phyloP scores from a whole-genome alignment of 129 eudicot genomes.

The Helianthus annuus region DNA sequence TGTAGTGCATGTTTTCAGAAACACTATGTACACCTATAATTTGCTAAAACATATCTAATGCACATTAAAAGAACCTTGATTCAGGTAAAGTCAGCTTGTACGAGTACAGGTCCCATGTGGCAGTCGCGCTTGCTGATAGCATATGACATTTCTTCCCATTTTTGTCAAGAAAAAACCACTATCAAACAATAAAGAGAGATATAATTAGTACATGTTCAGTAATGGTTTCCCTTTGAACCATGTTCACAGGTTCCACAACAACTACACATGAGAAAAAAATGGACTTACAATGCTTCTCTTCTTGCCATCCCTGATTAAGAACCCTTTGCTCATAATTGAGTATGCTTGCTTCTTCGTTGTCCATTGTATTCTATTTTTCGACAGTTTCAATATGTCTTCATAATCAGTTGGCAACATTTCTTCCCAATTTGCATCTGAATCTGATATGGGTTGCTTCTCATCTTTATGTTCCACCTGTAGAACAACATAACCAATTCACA shows the following conservation, averaged over 20 bases:
- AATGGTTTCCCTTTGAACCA: no score
- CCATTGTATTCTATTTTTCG: neutral
- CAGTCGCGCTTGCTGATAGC: neutral
- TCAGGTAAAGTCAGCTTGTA: no score
- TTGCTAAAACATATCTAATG: neutral
- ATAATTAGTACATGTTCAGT: no score
- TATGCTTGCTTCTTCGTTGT: conserved; percentile 8
- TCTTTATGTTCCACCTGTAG: neutral
- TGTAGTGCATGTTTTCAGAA: neutral
- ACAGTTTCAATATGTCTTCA: neutral
- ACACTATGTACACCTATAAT: neutral
- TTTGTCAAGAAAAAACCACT: conserved; percentile 23
- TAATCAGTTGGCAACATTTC: conserved; percentile 12
- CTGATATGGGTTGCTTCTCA: neutral
- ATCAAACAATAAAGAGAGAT: neutral
- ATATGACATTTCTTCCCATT: conserved; percentile 24
- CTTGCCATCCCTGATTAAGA: neutral
- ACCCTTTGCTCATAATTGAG: neutral
- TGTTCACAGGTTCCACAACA: neutral
- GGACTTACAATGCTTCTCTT: neutral
- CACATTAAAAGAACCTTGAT: neutral
- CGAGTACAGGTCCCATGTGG: no score
- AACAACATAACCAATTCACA: neutral
- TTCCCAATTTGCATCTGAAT: conserved; percentile 12
- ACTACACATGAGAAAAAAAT: neutral